A percentile compares a stretch with the other conserved stretches of the same genome.
Evolutionary conservation across 73 alveolate species (phyloP).

Genomic region (Paraurostyla sp.): DNA sequence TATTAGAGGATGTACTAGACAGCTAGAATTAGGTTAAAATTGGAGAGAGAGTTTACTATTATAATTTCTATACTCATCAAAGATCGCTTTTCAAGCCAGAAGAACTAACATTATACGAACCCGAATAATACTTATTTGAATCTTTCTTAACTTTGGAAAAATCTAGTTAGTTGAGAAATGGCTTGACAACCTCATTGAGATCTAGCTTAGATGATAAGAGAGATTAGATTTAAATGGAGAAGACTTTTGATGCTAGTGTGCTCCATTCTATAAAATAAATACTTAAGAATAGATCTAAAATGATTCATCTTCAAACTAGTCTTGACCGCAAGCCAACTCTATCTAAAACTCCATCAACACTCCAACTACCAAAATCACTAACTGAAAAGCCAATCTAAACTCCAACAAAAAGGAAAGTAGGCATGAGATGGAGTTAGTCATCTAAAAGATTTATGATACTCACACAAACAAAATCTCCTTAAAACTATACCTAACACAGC

Average conservation of each 20-base stretch:
- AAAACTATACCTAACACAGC: no score
- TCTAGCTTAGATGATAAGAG: neutral
- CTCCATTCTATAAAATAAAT: neutral
- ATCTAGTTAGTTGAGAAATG: no score
- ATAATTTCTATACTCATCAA: neutral
- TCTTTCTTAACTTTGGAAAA: neutral
- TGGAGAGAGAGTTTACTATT: slow-evolving; percentile 25
- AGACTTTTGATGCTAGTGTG: neutral
- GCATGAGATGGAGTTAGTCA: no score
- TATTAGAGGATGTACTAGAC: slow-evolving; percentile 10
- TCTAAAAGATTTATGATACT: no score
- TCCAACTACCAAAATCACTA: no score
- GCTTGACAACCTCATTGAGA: neutral
- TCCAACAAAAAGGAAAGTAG: no score
- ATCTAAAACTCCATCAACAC: no score
- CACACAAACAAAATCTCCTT: no score
- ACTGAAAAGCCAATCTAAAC: no score
- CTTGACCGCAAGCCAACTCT: no score
- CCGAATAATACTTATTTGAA: neutral
- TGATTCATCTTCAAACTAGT: no score
- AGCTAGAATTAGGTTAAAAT: neutral
- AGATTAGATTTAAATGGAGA: neutral
- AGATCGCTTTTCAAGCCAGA: slow-evolving; percentile 8
- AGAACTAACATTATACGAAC: neutral
- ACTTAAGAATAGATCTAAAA: neutral